These are phyloP conservation scores for Saccharomyces hybrid DNA, from an alignment of 1,139 yeast genomes.

Conservation along the genomic window DNA sequence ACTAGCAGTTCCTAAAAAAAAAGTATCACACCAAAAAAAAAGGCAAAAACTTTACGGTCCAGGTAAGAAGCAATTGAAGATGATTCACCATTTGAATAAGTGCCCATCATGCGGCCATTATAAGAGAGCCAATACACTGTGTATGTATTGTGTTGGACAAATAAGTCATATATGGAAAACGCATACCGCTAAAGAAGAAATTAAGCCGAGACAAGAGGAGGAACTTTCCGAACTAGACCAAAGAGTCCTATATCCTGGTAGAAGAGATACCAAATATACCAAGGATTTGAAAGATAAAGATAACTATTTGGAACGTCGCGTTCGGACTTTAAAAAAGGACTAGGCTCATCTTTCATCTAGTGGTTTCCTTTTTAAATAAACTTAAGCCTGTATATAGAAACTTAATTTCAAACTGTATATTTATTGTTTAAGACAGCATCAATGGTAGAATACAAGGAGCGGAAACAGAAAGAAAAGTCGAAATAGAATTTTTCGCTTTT, in stretches of 20 bases:
- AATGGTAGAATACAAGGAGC: neutral
- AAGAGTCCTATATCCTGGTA: conserved; percentile 69
- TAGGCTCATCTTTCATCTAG: neutral
- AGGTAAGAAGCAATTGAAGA: conserved; percentile 71
- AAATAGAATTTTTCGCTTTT: neutral
- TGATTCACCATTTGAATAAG: conserved; percentile 66
- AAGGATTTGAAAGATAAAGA: conserved; percentile 45
- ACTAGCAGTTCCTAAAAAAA: conserved; percentile 89
- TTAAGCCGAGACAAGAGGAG: conserved; percentile 34
- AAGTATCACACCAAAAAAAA: conserved; percentile 76
- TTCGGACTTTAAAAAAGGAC: conserved; percentile 41
- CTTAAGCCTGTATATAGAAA: conserved; percentile 5
- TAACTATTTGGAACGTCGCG: conserved; percentile 59
- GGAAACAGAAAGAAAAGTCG: neutral
- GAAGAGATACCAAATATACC: conserved; percentile 45
- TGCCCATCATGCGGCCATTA: conserved; percentile 95
- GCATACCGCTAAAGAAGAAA: conserved; percentile 18
- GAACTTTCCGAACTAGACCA: conserved; percentile 57
- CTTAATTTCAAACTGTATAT: neutral
- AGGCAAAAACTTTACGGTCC: conserved; percentile 78
- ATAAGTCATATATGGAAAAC: conserved; percentile 64
- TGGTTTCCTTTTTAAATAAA: conserved; percentile 1
- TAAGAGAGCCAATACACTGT: conserved; percentile 80
- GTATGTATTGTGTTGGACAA: conserved; percentile 87
- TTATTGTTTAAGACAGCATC: neutral